A percentile compares a stretch with the other conserved stretches of the same genome.
These are phyloP conservation scores for Angophora floribunda DNA, from an alignment of 345 rosid species.

Conservation along the genomic window DNA sequence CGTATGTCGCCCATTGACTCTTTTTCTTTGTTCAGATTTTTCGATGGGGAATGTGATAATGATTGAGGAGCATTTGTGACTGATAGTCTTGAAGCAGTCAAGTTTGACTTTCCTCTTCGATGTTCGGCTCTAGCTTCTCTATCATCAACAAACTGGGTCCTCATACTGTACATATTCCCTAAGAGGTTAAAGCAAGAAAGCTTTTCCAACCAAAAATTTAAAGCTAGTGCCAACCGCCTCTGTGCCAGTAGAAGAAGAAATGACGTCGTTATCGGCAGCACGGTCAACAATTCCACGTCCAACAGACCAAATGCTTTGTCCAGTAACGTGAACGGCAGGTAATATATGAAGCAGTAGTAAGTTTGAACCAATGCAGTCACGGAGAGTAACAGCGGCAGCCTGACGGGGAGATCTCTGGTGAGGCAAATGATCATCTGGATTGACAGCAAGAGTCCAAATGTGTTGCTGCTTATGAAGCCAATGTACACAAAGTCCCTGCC, in stretches of 20 bases:
- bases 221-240: background rate
- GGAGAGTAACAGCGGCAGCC: background rate
- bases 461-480: background rate
- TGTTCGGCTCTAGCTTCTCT: background rate
- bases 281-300: background rate
- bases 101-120: background rate
- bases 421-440: background rate
- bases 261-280: background rate
- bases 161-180: background rate
- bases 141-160: background rate
- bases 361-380: background rate
- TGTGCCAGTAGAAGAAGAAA: background rate
- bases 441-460: background rate
- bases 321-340: background rate
- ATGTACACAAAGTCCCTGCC: background rate
- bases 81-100: background rate
- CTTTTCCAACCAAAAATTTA: background rate
- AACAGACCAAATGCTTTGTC: background rate
- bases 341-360: background rate
- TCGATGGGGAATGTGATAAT: background rate
- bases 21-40: background rate
- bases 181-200: background rate
- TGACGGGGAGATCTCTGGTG: background rate
- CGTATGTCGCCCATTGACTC: background rate
- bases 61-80: background rate